phyloP scores from a whole-genome alignment of 2,329 filamentous ascomycete genomes.

The Aureobasidium sp. region DNA sequence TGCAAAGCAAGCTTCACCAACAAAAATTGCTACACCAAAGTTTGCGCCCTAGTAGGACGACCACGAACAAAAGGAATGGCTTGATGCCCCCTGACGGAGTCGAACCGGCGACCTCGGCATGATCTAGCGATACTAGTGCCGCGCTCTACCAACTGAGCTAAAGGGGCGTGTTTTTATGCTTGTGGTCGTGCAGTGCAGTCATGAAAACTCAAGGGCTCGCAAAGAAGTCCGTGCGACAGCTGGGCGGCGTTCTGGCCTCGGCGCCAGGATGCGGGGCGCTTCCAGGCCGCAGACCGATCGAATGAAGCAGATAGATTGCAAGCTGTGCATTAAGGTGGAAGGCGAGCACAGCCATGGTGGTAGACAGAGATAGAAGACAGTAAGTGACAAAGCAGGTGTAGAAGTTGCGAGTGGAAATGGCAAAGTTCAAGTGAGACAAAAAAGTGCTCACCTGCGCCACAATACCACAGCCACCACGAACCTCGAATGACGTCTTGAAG shows the following conservation, averaged over 20 bases:
- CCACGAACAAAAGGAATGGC: background rate
- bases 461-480: background rate
- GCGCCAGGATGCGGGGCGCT: background rate
- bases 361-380: background rate
- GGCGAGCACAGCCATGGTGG: background rate
- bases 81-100: slow-evolving; percentile 9
- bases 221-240: background rate
- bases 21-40: too few relatives aligned
- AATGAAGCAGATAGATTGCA: background rate
- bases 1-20: too few relatives aligned
- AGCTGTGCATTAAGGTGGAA: background rate
- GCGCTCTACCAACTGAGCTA: slow-evolving; percentile 15
- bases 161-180: background rate
- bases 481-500: background rate
- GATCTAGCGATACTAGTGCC: slow-evolving; percentile 5
- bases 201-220: background rate
- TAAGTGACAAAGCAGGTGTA: background rate
- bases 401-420: background rate
- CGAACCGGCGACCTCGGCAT: slow-evolving; percentile 14
- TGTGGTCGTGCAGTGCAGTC: background rate
- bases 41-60: background rate
- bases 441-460: background rate
- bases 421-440: background rate
- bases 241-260: background rate
- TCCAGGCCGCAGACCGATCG: background rate